Evolutionary conservation across 2,329 filamentous ascomycete species (phyloP), one percentile per base, ranked within the genome.

Genomic region (Neurospora sp.): DNA sequence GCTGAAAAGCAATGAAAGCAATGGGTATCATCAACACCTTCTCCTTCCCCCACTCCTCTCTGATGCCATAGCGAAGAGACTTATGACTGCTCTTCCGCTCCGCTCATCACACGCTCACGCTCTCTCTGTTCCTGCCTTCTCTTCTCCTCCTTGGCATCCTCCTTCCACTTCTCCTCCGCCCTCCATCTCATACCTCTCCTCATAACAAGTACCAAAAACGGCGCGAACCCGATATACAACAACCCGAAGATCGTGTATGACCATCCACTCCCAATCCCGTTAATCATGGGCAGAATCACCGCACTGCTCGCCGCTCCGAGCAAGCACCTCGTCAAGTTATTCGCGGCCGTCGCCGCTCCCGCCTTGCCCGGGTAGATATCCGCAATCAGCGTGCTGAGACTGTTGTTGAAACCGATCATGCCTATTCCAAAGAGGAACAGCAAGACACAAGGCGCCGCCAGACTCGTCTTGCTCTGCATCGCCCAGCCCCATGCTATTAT

Each of bases 321-420:
- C 2, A 86, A 76, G 69, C 87, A 89, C 5, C 87, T 77, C 0
- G 84, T 82, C 15, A 90, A 74, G 71, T 89, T 89, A 71, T 85
- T 87, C 0, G 85, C 82, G 0, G 86, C 86, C 0, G 85, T 85
- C 0, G 86, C 86, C 0, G 85, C 84, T 0, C 84, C 85, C 0
- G 86, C 83, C 19, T 80, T 81, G 0, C 80, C 80, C 0, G 85
- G 86, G 70, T 87, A 84, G 8, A 89, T 80, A 72, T 90, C 87
- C 4, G 88, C 81, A 2, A 89, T 79, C 66, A 90, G 76, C 0
- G 84, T 82, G 68, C 81, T 87, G 42, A 82, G 78, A 3, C 84
- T 80, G 70, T 87, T 87, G 76, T 84, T 87, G 43, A 84, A 84
- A 0, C 85, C 85, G 4, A 86, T 85, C 69, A 87, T 81, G 7